A percentile compares a stretch with the other conserved stretches of the same genome.
Evolutionary conservation across 192 early-diverging fungal species (phyloP).

Genomic region (Martensiomyces pterosporus): DNA sequence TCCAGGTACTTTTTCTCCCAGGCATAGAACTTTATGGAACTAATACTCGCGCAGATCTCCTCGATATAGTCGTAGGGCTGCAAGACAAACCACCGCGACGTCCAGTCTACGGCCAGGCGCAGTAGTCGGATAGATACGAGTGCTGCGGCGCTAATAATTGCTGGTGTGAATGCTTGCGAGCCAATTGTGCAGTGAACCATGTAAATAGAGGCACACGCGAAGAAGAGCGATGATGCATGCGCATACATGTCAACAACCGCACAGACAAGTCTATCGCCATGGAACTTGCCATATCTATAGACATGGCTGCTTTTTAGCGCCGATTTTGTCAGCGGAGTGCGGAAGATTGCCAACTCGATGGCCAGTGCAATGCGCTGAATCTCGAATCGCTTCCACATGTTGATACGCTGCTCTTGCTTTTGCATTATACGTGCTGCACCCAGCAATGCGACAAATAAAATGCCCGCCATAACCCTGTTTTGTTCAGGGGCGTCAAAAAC

Average conservation of each 20-base stretch:
- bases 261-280: not conserved
- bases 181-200: not conserved
- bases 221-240: conserved; percentile 3
- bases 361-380: conserved; percentile 5
- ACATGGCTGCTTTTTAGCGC: conserved; percentile 4
- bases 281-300: conserved; percentile 1
- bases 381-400: conserved; percentile 8
- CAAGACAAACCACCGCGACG: conserved; percentile 9
- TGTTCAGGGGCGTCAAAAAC: not conserved
- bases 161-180: not conserved
- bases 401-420: conserved; percentile 1
- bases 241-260: conserved; percentile 8
- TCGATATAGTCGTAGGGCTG: conserved; percentile 60
- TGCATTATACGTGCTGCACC: not conserved
- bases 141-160: not conserved
- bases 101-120: conserved; percentile 7
- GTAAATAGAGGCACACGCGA: not conserved
- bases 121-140: not conserved
- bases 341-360: conserved; percentile 8
- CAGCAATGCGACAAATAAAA: not conserved
- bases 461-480: not conserved
- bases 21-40: conserved; percentile 90
- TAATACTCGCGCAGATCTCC: conserved; percentile 85
- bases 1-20: conserved; percentile 83
- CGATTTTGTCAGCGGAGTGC: not conserved